phyloP scores from a whole-genome alignment of 495 filamentous ascomycete species.

The Usnea hakonensis region DNA sequence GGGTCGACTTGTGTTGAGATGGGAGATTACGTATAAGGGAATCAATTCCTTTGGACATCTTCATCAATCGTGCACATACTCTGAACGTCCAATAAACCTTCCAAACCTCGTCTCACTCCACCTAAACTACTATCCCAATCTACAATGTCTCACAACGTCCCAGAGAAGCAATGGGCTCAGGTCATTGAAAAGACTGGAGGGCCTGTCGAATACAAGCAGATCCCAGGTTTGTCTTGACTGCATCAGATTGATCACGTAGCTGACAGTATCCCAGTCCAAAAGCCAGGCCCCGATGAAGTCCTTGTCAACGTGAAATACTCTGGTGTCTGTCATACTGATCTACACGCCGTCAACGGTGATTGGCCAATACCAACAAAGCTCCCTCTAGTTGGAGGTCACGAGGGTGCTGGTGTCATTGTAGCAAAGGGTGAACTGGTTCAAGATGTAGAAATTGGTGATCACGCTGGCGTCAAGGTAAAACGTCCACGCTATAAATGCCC shows the following conservation, averaged over 20 bases:
- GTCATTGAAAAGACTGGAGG: constrained; percentile 72
- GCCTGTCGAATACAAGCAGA: constrained; percentile 70
- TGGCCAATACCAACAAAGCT: constrained; percentile 76
- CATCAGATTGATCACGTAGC: neutral
- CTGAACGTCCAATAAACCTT: neutral
- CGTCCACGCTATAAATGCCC: neutral
- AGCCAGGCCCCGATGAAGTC: constrained; percentile 79
- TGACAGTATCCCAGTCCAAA: constrained; percentile 43
- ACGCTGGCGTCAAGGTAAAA: constrained; percentile 64
- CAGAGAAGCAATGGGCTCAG: constrained; percentile 77
- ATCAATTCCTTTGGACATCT: neutral
- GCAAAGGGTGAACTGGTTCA: constrained; percentile 65
- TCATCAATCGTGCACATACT: neutral
- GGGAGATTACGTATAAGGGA: too few species aligned
- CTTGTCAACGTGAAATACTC: constrained; percentile 87
- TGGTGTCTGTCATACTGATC: constrained; percentile 87
- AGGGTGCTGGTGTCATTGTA: constrained; percentile 81
- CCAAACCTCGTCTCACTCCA: neutral
- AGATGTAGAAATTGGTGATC: constrained; percentile 69
- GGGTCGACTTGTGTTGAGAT: too few species aligned
- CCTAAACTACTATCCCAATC: neutral
- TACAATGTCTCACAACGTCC: constrained; percentile 37
- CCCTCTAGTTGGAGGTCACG: constrained; percentile 89
- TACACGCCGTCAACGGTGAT: constrained; percentile 80
- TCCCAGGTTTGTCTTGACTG: constrained; percentile 30